A percentile compares a stretch with the other conserved stretches of the same genome.
These are phyloP conservation scores for Rhodosporidiobolus sp. DNA, from an alignment of 768 basidiomycete genomes.

Conservation along the genomic window DNA sequence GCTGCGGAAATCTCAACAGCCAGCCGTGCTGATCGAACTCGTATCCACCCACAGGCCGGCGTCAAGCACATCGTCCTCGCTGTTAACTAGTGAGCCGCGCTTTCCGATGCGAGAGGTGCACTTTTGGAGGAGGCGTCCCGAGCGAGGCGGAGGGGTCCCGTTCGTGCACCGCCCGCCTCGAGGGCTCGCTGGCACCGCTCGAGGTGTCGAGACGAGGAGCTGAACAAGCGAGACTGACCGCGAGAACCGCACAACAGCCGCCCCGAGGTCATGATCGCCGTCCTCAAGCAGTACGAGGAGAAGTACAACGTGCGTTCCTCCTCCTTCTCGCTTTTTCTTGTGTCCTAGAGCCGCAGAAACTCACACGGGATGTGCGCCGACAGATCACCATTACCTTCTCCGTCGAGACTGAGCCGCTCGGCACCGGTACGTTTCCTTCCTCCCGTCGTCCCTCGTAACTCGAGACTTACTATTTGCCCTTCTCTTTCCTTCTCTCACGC, in stretches of 20 bases:
- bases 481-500: background rate
- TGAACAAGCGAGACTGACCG: background rate
- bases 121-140: background rate
- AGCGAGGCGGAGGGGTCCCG: background rate
- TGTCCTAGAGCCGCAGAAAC: background rate
- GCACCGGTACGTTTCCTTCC: constrained; percentile 51
- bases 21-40: too few species aligned
- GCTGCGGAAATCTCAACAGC: too few species aligned
- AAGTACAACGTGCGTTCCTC: constrained; percentile 46
- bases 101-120: too few species aligned
- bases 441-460: background rate
- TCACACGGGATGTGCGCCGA: too few species aligned
- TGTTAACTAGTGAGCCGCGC: constrained; percentile 49
- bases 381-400: constrained; percentile 54
- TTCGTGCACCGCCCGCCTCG: background rate
- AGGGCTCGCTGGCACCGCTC: background rate
- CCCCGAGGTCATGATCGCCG: constrained; percentile 55
- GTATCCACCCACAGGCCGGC: constrained; percentile 47
- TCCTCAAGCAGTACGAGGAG: constrained; percentile 54
- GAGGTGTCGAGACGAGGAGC: background rate
- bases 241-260: constrained; percentile 43
- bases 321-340: background rate
- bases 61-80: constrained; percentile 56
- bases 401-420: constrained; percentile 55
- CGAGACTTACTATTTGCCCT: too few species aligned